Percentiles rank a stretch among this genome's conserved stretches.
phyloP scores from a whole-genome alignment of 768 basidiomycete species.

The Lentinula guzmanii region DNA sequence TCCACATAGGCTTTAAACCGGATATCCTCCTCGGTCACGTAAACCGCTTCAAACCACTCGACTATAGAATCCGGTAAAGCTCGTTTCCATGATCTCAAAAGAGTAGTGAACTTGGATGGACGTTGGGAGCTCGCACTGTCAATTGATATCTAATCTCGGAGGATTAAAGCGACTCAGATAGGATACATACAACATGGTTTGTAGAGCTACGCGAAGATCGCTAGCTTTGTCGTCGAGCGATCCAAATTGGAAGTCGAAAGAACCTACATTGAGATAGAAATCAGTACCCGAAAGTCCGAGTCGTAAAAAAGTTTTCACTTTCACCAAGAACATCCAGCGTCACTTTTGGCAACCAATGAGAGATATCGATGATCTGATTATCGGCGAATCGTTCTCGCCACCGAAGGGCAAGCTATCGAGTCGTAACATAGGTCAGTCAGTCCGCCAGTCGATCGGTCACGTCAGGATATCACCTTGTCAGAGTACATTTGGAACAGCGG shows the following conservation, averaged over 20 bases:
- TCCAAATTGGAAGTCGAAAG: slow-evolving; percentile 23
- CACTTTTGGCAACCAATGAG: slow-evolving; percentile 20
- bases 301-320: slow-evolving; percentile 13
- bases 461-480: slow-evolving; percentile 13
- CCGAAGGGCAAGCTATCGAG: slow-evolving; percentile 19
- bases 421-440: background rate
- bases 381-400: slow-evolving; percentile 16
- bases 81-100: background rate
- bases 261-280: slow-evolving; percentile 10
- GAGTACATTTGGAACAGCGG: slow-evolving; percentile 19
- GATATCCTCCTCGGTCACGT: background rate
- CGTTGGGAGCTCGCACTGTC: background rate
- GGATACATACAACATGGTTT: slow-evolving; percentile 1
- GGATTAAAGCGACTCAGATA: background rate
- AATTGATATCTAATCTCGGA: background rate
- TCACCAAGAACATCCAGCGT: slow-evolving; percentile 30
- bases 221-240: slow-evolving; percentile 4
- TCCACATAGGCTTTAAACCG: slow-evolving; percentile 23
- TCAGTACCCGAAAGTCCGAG: background rate
- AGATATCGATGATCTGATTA: slow-evolving; percentile 16
- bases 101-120: background rate
- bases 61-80: background rate
- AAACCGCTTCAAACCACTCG: background rate
- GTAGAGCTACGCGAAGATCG: background rate
- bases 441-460: slow-evolving; percentile 13